Evolutionary conservation across 768 basidiomycete genomes (phyloP).

Genomic region (Leccinum barrowsii): DNA sequence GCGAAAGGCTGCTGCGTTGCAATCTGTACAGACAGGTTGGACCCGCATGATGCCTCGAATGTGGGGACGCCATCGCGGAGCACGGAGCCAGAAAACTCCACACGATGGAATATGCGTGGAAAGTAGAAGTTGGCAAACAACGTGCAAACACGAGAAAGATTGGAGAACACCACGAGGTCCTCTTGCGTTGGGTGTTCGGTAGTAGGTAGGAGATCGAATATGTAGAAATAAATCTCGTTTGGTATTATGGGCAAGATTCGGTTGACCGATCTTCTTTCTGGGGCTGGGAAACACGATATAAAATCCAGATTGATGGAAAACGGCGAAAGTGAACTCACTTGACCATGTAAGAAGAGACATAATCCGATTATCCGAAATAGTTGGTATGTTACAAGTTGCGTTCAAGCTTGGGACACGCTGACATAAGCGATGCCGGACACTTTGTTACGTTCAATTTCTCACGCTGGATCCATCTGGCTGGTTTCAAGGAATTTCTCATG

Average conservation of each 20-base stretch:
- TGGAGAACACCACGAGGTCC: constrained; percentile 6
- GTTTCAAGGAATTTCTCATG: no score
- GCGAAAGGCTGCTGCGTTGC: neutral
- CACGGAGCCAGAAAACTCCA: constrained; percentile 24
- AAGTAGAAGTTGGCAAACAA: constrained; percentile 40
- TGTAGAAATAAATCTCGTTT: constrained; percentile 37
- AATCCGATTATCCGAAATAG: no score
- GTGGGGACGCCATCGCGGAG: neutral
- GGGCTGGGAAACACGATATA: constrained; percentile 16
- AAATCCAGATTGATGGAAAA: neutral
- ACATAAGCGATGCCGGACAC: no score
- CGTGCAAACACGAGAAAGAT: constrained; percentile 40
- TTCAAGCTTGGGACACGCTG: no score
- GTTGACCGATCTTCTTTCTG: neutral
- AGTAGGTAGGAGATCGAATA: constrained; percentile 29
- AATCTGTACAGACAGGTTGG: neutral
- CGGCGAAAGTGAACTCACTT: no score
- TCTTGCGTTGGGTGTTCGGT: constrained; percentile 11
- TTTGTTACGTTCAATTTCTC: no score
- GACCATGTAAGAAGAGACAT: no score
- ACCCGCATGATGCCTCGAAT: neutral
- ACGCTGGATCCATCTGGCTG: no score
- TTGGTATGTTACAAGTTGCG: no score
- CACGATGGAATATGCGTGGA: constrained; percentile 38
- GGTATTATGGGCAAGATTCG: constrained; percentile 34